Conservation (phyloP, 139 green algal genomes). For the Chlorella sp. region DNA sequence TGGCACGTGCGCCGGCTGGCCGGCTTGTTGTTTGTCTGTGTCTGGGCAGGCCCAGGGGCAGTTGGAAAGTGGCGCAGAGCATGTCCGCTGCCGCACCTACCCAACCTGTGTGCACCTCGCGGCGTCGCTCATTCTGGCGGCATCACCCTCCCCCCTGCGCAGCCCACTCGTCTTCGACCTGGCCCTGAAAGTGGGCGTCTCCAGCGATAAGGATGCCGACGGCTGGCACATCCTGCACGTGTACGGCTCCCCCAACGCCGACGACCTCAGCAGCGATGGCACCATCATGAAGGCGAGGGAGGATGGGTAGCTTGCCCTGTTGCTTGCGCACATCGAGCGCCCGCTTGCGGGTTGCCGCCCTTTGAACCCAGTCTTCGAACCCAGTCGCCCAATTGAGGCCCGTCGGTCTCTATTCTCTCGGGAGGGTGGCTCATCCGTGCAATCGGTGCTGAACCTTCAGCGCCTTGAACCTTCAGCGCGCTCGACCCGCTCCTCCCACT, state of each 20-base stretch:
- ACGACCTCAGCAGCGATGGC: conserved; percentile 25
- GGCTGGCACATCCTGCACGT: conserved; percentile 41
- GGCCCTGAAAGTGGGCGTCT: conserved; percentile 6
- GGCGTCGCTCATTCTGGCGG: too few relatives aligned
- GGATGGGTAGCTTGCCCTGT: background rate
- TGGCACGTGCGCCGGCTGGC: background rate
- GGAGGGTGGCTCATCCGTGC: too few relatives aligned
- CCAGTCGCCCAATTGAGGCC: too few relatives aligned
- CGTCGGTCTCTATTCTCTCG: too few relatives aligned
- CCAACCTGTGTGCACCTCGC: too few relatives aligned
- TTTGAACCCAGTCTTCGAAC: too few relatives aligned
- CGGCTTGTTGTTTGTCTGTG: background rate
- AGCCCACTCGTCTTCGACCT: conserved; percentile 50
- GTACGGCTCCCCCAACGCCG: conserved; percentile 37
- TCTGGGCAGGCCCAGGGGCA: background rate
- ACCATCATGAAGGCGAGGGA: background rate
- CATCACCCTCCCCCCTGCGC: too few relatives aligned
- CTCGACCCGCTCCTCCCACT: background rate
- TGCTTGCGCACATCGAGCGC: too few relatives aligned
- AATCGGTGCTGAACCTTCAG: too few relatives aligned
- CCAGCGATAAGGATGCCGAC: background rate
- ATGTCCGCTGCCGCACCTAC: too few relatives aligned
- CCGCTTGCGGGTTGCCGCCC: too few relatives aligned
- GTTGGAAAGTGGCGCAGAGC: too few relatives aligned
- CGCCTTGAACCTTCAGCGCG: background rate